These are phyloP conservation scores for Rhytidiadelphus loreus DNA, from an alignment of 225 moss, liverwort and hornwort genomes.

Conservation along the genomic window DNA sequence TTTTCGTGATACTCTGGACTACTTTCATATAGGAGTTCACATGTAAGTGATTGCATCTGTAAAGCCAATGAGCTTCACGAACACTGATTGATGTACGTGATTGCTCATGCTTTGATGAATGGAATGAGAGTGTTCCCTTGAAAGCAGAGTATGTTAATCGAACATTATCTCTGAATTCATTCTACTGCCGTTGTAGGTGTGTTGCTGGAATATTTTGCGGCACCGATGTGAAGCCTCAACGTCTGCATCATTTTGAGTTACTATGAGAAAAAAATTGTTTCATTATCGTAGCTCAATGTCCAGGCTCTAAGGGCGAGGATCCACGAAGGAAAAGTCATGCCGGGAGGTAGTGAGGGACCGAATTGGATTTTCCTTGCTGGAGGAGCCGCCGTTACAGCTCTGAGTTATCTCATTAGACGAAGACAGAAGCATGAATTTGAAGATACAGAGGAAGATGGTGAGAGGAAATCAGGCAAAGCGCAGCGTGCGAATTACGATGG, in stretches of 20 bases:
- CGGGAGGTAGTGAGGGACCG: slow-evolving; percentile 54
- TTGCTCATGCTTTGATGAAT: neutral
- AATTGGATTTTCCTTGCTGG: slow-evolving; percentile 86
- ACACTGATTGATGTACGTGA: neutral
- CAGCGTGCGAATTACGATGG: slow-evolving; percentile 27
- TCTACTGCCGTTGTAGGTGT: slow-evolving; percentile 10
- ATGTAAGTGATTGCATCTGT: neutral
- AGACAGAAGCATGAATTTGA: slow-evolving; percentile 43
- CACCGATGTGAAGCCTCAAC: neutral
- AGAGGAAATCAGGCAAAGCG: slow-evolving; percentile 14
- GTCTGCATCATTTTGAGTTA: slow-evolving; percentile 2
- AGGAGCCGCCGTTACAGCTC: slow-evolving; percentile 75
- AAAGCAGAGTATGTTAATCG: neutral
- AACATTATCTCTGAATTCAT: neutral
- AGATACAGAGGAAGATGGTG: slow-evolving; percentile 10
- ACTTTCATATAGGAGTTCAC: neutral
- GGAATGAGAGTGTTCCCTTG: neutral
- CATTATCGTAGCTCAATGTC: neutral
- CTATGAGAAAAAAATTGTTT: neutral
- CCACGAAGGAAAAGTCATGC: slow-evolving; percentile 11
- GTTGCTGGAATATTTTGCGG: neutral
- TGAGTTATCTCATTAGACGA: slow-evolving; percentile 69
- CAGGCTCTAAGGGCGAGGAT: neutral
- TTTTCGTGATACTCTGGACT: neutral
- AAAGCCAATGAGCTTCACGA: neutral